Evolutionary conservation across 139 green algal species (phyloP).

Genomic region (Raphidocelis subcapitata): DNA sequence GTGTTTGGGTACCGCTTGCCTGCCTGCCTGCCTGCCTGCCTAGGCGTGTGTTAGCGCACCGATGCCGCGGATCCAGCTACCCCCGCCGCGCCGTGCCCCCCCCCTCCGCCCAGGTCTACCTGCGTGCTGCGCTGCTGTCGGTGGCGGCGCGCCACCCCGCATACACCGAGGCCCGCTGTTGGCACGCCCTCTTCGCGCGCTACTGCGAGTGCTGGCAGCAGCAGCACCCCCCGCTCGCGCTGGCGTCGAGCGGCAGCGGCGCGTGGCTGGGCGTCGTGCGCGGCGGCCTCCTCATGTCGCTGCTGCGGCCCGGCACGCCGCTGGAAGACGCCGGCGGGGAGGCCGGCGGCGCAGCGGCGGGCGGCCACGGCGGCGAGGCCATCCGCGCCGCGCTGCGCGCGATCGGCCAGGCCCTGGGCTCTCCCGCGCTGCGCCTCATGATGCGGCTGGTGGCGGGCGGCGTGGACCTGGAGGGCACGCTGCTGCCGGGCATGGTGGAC

Average conservation of each 20-base stretch:
- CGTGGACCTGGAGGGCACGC: conserved; percentile 21
- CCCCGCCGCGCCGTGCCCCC: neutral
- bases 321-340: conserved; percentile 20
- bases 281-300: conserved; percentile 28
- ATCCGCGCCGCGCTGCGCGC: conserved; percentile 10
- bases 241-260: neutral
- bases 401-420: conserved; percentile 25
- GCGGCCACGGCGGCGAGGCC: neutral
- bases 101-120: conserved; percentile 1
- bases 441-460: conserved; percentile 36
- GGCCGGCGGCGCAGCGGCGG: neutral
- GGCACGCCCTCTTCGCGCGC: conserved; percentile 19
- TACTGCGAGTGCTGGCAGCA: conserved; percentile 27
- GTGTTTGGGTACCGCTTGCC: neutral
- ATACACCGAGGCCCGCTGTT: conserved; percentile 10
- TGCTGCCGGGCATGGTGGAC: conserved; percentile 33
- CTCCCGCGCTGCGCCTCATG: conserved; percentile 32
- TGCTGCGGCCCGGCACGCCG: conserved; percentile 26
- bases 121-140: conserved; percentile 4
- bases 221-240: conserved; percentile 12
- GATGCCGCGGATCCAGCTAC: neutral
- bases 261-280: conserved; percentile 32
- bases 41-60: neutral
- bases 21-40: no score
- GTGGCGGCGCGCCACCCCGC: neutral